phyloP scores from a whole-genome alignment of 1,139 yeast species.

The Meyerozyma guilliermondii region DNA sequence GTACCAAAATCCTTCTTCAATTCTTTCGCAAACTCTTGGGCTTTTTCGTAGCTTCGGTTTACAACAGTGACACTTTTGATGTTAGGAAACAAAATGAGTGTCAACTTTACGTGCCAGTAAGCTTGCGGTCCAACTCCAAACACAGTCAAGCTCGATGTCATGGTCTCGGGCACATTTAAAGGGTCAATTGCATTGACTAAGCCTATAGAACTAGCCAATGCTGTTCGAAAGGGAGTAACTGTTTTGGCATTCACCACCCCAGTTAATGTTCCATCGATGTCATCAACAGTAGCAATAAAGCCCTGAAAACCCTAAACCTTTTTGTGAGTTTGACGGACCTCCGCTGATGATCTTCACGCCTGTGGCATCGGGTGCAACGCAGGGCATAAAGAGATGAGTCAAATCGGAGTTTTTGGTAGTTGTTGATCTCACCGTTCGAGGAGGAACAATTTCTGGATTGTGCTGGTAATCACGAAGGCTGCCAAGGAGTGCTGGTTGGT shows the following conservation, averaged over 20 bases:
- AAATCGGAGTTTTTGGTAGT: slow-evolving; percentile 26
- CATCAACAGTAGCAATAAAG: slow-evolving; percentile 46
- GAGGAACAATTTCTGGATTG: slow-evolving; percentile 28
- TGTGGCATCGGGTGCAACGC: slow-evolving; percentile 44
- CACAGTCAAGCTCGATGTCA: slow-evolving; percentile 23
- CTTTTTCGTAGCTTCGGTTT: slow-evolving; percentile 42
- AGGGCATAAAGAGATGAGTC: slow-evolving; percentile 62
- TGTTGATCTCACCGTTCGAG: slow-evolving; percentile 25
- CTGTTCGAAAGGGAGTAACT: slow-evolving; percentile 66
- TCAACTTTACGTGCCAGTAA: slow-evolving; percentile 55
- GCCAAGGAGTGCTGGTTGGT: slow-evolving; percentile 23
- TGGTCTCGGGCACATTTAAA: background rate
- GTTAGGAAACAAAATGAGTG: slow-evolving; percentile 35
- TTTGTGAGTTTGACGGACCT: slow-evolving; percentile 29
- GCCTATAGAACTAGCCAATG: slow-evolving; percentile 51
- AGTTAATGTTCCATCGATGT: slow-evolving; percentile 42
- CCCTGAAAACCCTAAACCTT: slow-evolving; percentile 48
- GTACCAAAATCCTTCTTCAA: slow-evolving; percentile 22
- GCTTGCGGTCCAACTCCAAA: slow-evolving; percentile 71
- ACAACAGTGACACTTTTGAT: slow-evolving; percentile 40
- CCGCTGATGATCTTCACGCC: slow-evolving; percentile 49
- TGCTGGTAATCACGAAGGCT: slow-evolving; percentile 18
- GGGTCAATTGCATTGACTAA: slow-evolving; percentile 31
- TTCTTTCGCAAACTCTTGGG: slow-evolving; percentile 21
- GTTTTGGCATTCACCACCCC: slow-evolving; percentile 58